These are phyloP conservation scores for Anaeramoeba ignava DNA, from an alignment of 78 protist species.

Conservation along the genomic window DNA sequence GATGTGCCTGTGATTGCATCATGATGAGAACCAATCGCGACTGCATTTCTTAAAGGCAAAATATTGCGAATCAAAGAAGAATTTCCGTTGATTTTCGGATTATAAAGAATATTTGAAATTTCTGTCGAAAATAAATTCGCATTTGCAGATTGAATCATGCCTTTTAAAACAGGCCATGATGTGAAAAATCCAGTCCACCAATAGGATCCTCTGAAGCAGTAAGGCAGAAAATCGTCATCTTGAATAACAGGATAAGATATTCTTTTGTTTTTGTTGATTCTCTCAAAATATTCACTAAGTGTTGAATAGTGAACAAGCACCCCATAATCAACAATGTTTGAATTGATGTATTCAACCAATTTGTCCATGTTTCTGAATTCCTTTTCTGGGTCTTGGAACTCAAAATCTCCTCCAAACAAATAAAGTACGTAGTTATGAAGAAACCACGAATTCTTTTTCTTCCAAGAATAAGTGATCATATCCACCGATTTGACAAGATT, in stretches of 20 bases:
- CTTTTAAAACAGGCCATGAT: conserved; percentile 30
- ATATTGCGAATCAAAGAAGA: too few relatives aligned
- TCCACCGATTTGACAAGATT: too few relatives aligned
- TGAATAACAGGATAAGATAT: not conserved
- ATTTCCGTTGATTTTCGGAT: too few relatives aligned
- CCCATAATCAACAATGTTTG: not conserved
- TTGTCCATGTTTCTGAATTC: conserved; percentile 9
- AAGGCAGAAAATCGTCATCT: conserved; percentile 24
- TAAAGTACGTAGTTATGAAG: too few relatives aligned
- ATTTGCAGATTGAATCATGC: not conserved
- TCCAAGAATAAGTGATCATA: too few relatives aligned
- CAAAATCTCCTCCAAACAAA: conserved; percentile 21
- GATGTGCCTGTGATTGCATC: not conserved
- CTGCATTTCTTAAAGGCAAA: not conserved
- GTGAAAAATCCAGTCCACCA: conserved; percentile 35
- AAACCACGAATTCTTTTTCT: too few relatives aligned
- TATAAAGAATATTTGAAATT: too few relatives aligned
- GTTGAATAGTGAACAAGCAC: conserved; percentile 19
- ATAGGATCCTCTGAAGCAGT: not conserved
- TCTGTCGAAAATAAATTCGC: too few relatives aligned
- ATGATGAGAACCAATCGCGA: not conserved
- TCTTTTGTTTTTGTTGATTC: not conserved
- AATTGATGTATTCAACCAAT: conserved; percentile 2
- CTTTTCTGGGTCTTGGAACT: not conserved
- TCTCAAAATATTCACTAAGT: conserved; percentile 11